A percentile compares a stretch with the other conserved stretches of the same genome.
These are phyloP conservation scores for Cicer cuneatum DNA, from an alignment of 306 rosid species.

Conservation along the genomic window DNA sequence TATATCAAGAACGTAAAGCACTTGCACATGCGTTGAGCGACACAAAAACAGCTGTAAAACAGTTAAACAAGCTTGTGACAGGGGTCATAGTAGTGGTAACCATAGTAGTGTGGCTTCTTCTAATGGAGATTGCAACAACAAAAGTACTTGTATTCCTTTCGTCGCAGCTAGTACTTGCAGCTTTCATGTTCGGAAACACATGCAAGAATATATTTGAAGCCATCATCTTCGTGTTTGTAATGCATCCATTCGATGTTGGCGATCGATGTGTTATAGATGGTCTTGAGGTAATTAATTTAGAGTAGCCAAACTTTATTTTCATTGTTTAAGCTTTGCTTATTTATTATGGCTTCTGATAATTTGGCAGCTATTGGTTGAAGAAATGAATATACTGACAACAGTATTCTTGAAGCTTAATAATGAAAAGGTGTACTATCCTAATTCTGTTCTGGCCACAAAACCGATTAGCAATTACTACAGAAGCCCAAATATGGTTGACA, in stretches of 20 bases:
- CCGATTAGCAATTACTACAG: conserved; percentile 87
- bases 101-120: conserved; percentile 76
- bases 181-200: conserved; percentile 89
- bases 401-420: conserved; percentile 82
- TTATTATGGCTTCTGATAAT: conserved; percentile 22
- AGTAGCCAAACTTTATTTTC: conserved; percentile 1
- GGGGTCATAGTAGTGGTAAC: conserved; percentile 57
- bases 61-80: conserved; percentile 75
- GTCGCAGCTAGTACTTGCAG: conserved; percentile 77
- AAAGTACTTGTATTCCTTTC: conserved; percentile 81
- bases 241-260: conserved; percentile 98
- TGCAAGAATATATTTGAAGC: conserved; percentile 90
- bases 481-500: conserved; percentile 85
- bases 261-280: conserved; percentile 91
- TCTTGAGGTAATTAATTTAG: conserved; percentile 70
- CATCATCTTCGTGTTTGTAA: conserved; percentile 83
- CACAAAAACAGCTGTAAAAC: conserved; percentile 91
- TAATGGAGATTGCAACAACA: conserved; percentile 87
- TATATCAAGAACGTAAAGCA: conserved; percentile 81
- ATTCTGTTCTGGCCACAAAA: conserved; percentile 79
- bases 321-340: conserved; percentile 17
- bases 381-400: conserved; percentile 90
- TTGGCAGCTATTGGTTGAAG: conserved; percentile 85
- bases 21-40: conserved; percentile 83
- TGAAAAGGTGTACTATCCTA: conserved; percentile 91